These are phyloP conservation scores for Gymnopilus dilepis DNA, from an alignment of 768 basidiomycete species.

Conservation along the genomic window DNA sequence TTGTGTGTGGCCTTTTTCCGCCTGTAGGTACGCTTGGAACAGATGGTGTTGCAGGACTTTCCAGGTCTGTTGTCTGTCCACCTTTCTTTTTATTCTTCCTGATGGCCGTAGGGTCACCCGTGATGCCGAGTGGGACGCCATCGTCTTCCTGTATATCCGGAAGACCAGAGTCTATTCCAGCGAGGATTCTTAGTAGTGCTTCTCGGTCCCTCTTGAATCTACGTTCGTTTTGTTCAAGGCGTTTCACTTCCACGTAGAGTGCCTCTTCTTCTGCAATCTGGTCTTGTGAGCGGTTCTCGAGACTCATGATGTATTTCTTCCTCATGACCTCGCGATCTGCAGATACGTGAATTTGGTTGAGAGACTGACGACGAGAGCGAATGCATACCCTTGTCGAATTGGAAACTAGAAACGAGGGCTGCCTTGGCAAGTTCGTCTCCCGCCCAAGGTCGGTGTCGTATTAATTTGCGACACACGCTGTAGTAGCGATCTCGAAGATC, in stretches of 20 bases:
- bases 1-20: slow-evolving; percentile 47
- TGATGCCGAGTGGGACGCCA: slow-evolving; percentile 48
- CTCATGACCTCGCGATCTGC: slow-evolving; percentile 86
- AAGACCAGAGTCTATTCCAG: slow-evolving; percentile 88
- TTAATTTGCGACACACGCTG: slow-evolving; percentile 85
- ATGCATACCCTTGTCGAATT: slow-evolving; percentile 84
- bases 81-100: slow-evolving; percentile 67
- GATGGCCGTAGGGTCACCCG: slow-evolving; percentile 40
- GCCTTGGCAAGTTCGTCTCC: slow-evolving; percentile 80
- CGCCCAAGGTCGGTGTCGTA: slow-evolving; percentile 82
- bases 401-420: slow-evolving; percentile 69
- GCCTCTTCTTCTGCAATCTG: slow-evolving; percentile 97
- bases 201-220: slow-evolving; percentile 89
- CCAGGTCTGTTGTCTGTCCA: slow-evolving; percentile 40
- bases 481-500: slow-evolving; percentile 96
- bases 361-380: not conserved
- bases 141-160: slow-evolving; percentile 78
- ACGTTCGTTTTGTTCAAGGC: slow-evolving; percentile 92
- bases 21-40: slow-evolving; percentile 37
- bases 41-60: slow-evolving; percentile 57
- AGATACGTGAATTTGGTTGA: not conserved
- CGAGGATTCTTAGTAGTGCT: slow-evolving; percentile 80
- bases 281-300: slow-evolving; percentile 87
- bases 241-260: slow-evolving; percentile 89
- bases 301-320: slow-evolving; percentile 83